phyloP scores from a whole-genome alignment of 2,329 filamentous ascomycete genomes.

The Monosporascus sp. region DNA sequence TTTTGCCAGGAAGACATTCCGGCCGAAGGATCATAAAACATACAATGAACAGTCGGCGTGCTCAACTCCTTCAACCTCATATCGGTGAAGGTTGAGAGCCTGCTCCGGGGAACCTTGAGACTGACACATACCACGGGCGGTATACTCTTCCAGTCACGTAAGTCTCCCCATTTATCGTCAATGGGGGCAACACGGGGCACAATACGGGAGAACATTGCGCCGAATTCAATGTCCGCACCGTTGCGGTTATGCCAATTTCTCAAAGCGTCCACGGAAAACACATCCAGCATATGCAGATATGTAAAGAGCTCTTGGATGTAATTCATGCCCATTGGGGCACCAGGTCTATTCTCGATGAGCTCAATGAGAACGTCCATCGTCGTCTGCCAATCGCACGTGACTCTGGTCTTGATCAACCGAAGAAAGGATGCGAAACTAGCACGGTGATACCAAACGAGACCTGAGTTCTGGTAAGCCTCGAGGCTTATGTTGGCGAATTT shows the following conservation, averaged over 20 bases:
- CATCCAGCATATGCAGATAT: slow-evolving; percentile 29
- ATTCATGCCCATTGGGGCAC: slow-evolving; percentile 19
- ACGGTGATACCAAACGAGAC: slow-evolving; percentile 3
- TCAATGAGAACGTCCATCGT: slow-evolving; percentile 22
- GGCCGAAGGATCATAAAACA: background rate
- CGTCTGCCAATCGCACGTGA: slow-evolving; percentile 26
- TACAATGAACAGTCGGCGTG: slow-evolving; percentile 6
- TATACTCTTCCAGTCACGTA: slow-evolving; percentile 9
- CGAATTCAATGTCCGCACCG: slow-evolving; percentile 13
- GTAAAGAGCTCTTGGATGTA: slow-evolving; percentile 29
- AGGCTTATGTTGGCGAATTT: background rate
- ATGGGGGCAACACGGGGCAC: slow-evolving; percentile 26
- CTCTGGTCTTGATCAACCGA: slow-evolving; percentile 9
- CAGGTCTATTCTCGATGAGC: slow-evolving; percentile 25
- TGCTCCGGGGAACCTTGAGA: slow-evolving; percentile 10
- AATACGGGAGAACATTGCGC: slow-evolving; percentile 4
- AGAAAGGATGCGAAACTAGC: slow-evolving; percentile 9
- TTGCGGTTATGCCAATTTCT: background rate
- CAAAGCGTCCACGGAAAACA: slow-evolving; percentile 17
- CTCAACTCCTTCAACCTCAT: background rate
- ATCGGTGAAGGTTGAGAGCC: slow-evolving; percentile 3
- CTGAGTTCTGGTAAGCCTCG: background rate
- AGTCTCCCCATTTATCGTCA: slow-evolving; percentile 1
- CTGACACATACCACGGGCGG: slow-evolving; percentile 13
- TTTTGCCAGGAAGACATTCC: background rate